phyloP scores from a whole-genome alignment of 805 yeast genomes.

The Geotrichum ghanense region DNA sequence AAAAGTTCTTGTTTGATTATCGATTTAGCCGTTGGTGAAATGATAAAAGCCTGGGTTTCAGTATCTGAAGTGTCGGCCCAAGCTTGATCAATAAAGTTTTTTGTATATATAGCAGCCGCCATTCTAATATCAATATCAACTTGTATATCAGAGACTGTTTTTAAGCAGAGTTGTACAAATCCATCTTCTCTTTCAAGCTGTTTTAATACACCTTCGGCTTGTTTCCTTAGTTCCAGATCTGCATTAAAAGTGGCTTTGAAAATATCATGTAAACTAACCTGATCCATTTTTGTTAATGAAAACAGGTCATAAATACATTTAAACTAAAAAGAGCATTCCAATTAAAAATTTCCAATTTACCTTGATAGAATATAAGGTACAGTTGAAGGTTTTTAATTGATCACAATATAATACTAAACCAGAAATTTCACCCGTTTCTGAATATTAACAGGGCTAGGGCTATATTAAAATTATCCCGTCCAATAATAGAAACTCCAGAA shows the following conservation, averaged over 20 bases:
- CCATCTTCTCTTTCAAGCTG: neutral
- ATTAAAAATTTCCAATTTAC: no score
- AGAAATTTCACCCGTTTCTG: no score
- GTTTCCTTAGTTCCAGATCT: neutral
- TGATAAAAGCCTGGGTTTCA: neutral
- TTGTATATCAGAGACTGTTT: neutral
- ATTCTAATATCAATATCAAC: neutral
- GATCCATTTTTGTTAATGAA: neutral
- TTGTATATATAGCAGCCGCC: neutral
- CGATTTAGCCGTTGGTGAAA: neutral
- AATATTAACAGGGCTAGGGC: no score
- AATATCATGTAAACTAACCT: neutral
- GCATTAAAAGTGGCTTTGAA: neutral
- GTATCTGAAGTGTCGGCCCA: neutral
- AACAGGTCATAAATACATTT: no score
- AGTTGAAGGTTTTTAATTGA: no score
- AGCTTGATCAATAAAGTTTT: neutral
- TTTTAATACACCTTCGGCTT: neutral
- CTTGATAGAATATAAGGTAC: no score
- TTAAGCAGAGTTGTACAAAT: neutral
- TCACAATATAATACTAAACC: no score
- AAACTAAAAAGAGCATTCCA: no score
- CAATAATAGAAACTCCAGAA: no score
- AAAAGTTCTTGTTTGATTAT: neutral
- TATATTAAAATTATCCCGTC: no score